Percentiles rank a stretch among this genome's conserved stretches.
Evolutionary conservation across 352 stramenopile genomes (phyloP).

Genomic region (Pythium angustatum): DNA sequence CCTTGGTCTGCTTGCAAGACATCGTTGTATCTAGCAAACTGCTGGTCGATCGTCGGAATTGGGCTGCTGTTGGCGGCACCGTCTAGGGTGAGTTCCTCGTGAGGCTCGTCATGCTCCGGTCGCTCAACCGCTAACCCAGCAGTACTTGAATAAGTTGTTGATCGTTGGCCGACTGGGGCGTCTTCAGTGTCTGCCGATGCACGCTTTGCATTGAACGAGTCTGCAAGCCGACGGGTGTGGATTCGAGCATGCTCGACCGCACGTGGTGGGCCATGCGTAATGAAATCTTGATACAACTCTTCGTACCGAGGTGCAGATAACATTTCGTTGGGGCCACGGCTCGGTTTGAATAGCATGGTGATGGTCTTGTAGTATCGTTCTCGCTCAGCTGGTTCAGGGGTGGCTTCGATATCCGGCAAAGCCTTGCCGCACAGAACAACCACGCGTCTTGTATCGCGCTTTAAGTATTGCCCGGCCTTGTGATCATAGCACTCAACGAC

Average conservation of each 20-base stretch:
- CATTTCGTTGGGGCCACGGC: neutral
- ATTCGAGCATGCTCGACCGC: neutral
- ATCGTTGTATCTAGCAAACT: neutral
- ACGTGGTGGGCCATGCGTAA: neutral
- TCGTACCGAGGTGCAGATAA: neutral
- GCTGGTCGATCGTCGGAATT: neutral
- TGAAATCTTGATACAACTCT: neutral
- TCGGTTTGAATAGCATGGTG: neutral
- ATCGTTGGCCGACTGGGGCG: neutral
- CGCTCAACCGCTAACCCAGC: neutral
- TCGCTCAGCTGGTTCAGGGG: neutral
- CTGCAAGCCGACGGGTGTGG: neutral
- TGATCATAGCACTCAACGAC: neutral
- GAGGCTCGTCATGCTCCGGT: neutral
- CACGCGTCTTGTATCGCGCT: neutral
- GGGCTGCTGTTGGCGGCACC: neutral
- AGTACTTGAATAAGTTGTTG: neutral
- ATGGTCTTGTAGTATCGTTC: neutral
- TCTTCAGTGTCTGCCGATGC: neutral
- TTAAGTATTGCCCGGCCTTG: neutral
- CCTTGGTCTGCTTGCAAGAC: neutral
- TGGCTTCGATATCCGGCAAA: neutral
- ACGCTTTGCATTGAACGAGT: neutral
- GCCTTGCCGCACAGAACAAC: neutral
- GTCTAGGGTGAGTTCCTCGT: neutral